Conservation (phyloP, 495 filamentous ascomycete genomes). For the Apodospora peruviana region DNA sequence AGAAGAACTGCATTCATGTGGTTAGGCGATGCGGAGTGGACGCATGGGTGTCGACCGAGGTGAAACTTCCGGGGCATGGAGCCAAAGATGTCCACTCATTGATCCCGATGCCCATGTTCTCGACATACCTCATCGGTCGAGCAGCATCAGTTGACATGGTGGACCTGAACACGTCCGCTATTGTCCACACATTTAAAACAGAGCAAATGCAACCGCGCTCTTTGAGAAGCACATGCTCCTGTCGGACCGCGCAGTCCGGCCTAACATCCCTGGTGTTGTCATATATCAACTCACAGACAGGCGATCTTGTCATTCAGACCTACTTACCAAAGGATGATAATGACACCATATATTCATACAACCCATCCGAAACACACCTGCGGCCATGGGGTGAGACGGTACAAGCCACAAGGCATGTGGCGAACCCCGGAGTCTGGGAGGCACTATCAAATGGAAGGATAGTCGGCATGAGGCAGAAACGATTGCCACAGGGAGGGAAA, state of each 20-base stretch:
- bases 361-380: conserved; percentile 17
- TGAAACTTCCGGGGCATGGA: conserved; percentile 25
- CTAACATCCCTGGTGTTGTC: conserved; percentile 48
- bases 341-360: conserved; percentile 36
- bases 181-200: conserved; percentile 53
- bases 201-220: conserved; percentile 50
- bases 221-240: conserved; percentile 44
- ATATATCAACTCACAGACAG: conserved; percentile 47
- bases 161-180: conserved; percentile 40
- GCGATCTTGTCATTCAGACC: conserved; percentile 50
- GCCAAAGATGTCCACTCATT: conserved; percentile 32
- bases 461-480: conserved; percentile 39
- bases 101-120: conserved; percentile 40
- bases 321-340: conserved; percentile 44
- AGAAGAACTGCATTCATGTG: conserved; percentile 40
- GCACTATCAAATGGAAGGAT: conserved; percentile 41
- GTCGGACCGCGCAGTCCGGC: conserved; percentile 38
- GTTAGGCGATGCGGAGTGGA: conserved; percentile 32
- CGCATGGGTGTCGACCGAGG: conserved; percentile 30
- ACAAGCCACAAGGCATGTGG: conserved; percentile 29
- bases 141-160: conserved; percentile 47
- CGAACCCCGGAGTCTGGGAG: conserved; percentile 47
- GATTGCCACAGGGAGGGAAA: neutral
- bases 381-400: conserved; percentile 38
- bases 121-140: conserved; percentile 39